Conservation (phyloP, 2,329 filamentous ascomycete species). For the Thermoascus crustaceus region DNA sequence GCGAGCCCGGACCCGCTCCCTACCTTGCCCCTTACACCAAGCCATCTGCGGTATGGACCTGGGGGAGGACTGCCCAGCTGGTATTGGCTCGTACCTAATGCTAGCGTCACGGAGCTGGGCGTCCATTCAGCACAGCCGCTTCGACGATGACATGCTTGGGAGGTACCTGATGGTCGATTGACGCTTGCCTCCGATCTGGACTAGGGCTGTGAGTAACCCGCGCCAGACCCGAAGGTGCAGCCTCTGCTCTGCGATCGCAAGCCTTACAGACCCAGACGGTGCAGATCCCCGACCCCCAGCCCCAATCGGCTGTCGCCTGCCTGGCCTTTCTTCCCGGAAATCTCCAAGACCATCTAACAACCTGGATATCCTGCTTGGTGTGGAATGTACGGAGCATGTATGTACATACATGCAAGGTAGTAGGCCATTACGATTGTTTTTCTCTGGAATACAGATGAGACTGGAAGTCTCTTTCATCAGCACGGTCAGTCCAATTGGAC, state of each 20-base stretch:
- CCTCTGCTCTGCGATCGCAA: background rate
- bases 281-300: background rate
- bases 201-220: constrained; percentile 1
- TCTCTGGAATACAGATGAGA: too few species aligned
- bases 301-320: background rate
- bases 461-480: too few species aligned
- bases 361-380: too few species aligned
- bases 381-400: too few species aligned
- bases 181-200: constrained; percentile 1
- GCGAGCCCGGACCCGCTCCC: background rate
- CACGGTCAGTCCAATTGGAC: too few species aligned
- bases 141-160: background rate
- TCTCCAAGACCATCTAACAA: too few species aligned
- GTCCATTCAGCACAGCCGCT: constrained; percentile 1
- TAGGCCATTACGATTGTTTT: too few species aligned
- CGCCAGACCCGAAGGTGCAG: background rate
- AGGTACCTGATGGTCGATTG: constrained; percentile 1
- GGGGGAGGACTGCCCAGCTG: background rate
- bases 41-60: background rate
- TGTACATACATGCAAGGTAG: too few species aligned
- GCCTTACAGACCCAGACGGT: constrained; percentile 1
- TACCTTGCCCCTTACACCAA: constrained; percentile 2
- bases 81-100: background rate
- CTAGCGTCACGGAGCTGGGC: background rate
- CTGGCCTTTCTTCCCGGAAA: too few species aligned